A percentile compares a stretch with the other conserved stretches of the same genome.
These are phyloP conservation scores for Uromyces viciae-fabae DNA, from an alignment of 1,284 basidiomycete genomes.

Conservation along the genomic window DNA sequence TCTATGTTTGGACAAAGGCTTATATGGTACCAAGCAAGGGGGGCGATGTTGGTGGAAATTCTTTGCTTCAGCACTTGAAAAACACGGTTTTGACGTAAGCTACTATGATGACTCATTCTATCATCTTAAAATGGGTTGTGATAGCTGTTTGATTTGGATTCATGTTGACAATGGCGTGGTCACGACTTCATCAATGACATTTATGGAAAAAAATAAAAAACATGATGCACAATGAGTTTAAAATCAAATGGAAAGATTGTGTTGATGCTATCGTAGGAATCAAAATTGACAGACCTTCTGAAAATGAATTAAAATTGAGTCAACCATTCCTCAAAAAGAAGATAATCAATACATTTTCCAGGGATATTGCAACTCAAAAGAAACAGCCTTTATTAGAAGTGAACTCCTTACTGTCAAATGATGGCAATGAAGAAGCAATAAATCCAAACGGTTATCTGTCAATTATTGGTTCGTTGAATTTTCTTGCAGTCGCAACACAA, in stretches of 20 bases:
- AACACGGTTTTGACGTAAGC: not conserved
- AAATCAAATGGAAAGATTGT: not conserved
- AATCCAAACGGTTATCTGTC: conserved; percentile 7
- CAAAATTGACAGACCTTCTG: not conserved
- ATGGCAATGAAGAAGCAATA: not conserved
- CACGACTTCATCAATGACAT: not conserved
- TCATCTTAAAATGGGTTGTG: not conserved
- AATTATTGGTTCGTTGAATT: conserved; percentile 6
- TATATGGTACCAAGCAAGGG: conserved; percentile 22
- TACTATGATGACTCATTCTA: not conserved
- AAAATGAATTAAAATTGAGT: not conserved
- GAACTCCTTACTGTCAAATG: not conserved
- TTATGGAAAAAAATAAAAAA: not conserved
- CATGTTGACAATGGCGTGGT: conserved; percentile 13
- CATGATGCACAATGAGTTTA: not conserved
- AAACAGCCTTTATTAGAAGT: not conserved
- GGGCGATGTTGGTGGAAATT: conserved; percentile 31
- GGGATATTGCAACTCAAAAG: not conserved
- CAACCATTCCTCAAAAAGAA: conserved; percentile 1
- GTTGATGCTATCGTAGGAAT: not conserved
- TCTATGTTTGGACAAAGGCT: not conserved
- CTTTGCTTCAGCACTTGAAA: not conserved
- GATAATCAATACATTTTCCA: not conserved
- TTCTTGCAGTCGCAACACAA: not conserved
- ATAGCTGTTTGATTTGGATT: not conserved